phyloP scores from a whole-genome alignment of 2,329 filamentous ascomycete species.

The Cryphonectria carpinicola region DNA sequence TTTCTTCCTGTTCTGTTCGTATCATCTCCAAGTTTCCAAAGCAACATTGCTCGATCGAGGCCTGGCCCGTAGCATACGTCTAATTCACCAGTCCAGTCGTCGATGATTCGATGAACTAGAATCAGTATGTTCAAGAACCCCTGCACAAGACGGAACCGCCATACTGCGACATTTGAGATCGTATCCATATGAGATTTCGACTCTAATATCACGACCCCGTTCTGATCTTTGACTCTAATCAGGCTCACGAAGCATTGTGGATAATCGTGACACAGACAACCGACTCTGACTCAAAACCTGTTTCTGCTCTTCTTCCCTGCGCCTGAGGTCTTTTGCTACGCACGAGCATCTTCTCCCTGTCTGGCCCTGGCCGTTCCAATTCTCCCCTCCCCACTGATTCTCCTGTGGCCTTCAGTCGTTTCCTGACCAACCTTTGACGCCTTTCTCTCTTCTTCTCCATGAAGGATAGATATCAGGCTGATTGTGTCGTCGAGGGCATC shows the following conservation, averaged over 20 bases:
- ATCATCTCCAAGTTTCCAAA: background rate
- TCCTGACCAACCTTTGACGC: background rate
- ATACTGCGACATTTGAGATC: slow-evolving; percentile 11
- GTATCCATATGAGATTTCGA: slow-evolving; percentile 7
- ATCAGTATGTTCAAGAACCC: background rate
- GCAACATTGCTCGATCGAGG: background rate
- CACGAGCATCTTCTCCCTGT: background rate
- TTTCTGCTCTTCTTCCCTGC: slow-evolving; percentile 15
- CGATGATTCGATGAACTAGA: background rate
- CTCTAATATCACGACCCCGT: background rate
- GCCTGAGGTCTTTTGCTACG: background rate
- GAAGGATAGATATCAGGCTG: slow-evolving; percentile 14
- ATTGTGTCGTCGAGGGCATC: background rate
- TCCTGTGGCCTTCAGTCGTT: slow-evolving; percentile 2
- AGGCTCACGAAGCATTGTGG: background rate
- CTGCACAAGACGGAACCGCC: background rate
- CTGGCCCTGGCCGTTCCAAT: background rate
- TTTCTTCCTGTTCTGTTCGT: background rate
- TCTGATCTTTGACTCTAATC: background rate
- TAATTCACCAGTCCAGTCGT: background rate
- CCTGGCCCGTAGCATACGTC: background rate
- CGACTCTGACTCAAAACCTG: slow-evolving; percentile 20
- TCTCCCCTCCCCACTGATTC: slow-evolving; percentile 1
- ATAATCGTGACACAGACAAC: slow-evolving; percentile 14
- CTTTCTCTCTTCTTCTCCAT: background rate